phyloP scores from a whole-genome alignment of 331 rosid genomes.

The Stylosanthes scabra region DNA sequence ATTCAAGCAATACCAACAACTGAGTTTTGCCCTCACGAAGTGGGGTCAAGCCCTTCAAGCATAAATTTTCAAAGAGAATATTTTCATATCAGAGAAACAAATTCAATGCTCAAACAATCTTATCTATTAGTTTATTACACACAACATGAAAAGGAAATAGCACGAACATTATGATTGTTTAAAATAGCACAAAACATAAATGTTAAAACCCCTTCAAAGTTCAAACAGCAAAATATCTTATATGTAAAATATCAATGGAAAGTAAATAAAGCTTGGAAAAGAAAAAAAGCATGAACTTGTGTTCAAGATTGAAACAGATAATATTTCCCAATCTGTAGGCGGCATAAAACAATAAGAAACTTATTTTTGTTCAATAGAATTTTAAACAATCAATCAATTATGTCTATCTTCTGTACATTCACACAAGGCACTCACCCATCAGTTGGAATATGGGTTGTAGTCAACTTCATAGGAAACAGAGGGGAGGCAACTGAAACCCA shows the following conservation, averaged over 20 bases:
- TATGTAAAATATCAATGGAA: not conserved
- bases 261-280: not conserved
- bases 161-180: not conserved
- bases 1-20: not conserved
- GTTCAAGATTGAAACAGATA: too few relatives aligned
- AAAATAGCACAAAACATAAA: too few relatives aligned
- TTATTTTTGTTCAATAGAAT: constrained; percentile 22
- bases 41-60: constrained; percentile 11
- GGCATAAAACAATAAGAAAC: constrained; percentile 11
- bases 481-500: constrained; percentile 67
- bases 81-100: constrained; percentile 4
- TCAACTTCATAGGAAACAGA: constrained; percentile 74
- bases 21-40: too few relatives aligned
- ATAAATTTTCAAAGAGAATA: constrained; percentile 27
- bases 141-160: constrained; percentile 25
- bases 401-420: constrained; percentile 12
- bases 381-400: constrained; percentile 6
- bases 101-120: constrained; percentile 11
- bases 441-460: constrained; percentile 56
- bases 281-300: too few relatives aligned
- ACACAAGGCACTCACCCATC: constrained; percentile 75
- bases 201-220: constrained; percentile 1
- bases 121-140: not conserved
- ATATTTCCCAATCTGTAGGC: not conserved
- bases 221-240: constrained; percentile 6